Evolutionary conservation across 1,139 yeast species (phyloP).

Genomic region (Diutina sp.): DNA sequence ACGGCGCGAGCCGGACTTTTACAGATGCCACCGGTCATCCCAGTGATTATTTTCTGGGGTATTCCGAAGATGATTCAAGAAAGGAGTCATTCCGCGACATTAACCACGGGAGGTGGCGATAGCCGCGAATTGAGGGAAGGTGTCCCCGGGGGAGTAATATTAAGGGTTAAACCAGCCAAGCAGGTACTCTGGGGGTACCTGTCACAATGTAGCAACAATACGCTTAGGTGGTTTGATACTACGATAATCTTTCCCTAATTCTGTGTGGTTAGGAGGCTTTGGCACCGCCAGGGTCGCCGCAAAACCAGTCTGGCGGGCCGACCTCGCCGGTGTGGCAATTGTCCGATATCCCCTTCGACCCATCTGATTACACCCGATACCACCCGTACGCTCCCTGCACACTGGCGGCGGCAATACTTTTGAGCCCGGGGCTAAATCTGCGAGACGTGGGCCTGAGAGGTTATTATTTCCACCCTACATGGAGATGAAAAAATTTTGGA

Average conservation of each 20-base stretch:
- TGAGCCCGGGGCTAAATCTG: neutral
- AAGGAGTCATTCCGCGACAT: neutral
- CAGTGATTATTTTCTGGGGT: neutral
- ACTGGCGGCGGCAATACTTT: neutral
- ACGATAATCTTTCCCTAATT: no score
- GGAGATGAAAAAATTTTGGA: neutral
- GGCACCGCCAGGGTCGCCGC: no score
- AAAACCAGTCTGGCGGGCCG: neutral
- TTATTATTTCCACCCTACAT: slow-evolving; percentile 1
- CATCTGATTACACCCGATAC: neutral
- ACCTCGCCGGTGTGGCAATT: neutral
- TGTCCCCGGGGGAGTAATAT: neutral
- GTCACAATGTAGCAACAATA: neutral
- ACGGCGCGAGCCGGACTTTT: neutral
- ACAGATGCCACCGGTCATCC: neutral
- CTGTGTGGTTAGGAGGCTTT: no score
- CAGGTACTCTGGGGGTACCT: neutral
- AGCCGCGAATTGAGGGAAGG: neutral
- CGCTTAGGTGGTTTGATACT: neutral
- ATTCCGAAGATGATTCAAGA: neutral
- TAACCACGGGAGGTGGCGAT: neutral
- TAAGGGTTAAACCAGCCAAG: neutral
- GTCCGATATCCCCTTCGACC: neutral
- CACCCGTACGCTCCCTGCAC: neutral
- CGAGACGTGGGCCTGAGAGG: neutral